Percentiles rank a stretch among this genome's conserved stretches.
Conservation (phyloP, 345 rosid genomes). For the Boechera retrofracta region DNA sequence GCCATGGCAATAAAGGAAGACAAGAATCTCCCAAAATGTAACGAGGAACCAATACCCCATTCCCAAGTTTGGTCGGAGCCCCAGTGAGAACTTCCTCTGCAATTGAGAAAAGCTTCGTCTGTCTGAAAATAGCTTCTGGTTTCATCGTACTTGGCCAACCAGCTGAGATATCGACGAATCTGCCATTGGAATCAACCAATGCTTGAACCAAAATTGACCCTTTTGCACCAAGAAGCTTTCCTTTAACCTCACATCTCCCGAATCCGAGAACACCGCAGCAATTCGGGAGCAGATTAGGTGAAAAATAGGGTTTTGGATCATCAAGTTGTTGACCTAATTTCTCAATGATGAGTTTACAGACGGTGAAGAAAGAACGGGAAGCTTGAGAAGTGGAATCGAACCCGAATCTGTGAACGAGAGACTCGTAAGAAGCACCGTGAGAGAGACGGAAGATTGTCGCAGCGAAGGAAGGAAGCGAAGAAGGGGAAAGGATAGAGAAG, state of each 20-base stretch:
- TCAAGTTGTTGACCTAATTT: slow-evolving; percentile 49
- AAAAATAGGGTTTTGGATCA: slow-evolving; percentile 60
- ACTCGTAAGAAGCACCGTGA: slow-evolving; percentile 65
- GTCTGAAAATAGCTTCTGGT: slow-evolving; percentile 54
- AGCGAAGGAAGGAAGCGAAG: slow-evolving; percentile 56
- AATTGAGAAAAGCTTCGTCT: slow-evolving; percentile 53
- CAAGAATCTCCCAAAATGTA: slow-evolving; percentile 69
- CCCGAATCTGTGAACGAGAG: slow-evolving; percentile 53
- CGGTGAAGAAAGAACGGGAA: slow-evolving; percentile 66
- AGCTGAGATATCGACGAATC: slow-evolving; percentile 76
- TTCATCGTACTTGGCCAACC: slow-evolving; percentile 75
- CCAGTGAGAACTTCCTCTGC: slow-evolving; percentile 51
- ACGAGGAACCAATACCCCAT: slow-evolving; percentile 59
- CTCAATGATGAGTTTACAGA: slow-evolving; percentile 61
- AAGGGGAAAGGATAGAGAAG: slow-evolving; percentile 51
- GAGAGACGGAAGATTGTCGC: slow-evolving; percentile 78
- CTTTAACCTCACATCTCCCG: slow-evolving; percentile 58
- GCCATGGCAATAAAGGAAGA: slow-evolving; percentile 79
- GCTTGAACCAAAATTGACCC: slow-evolving; percentile 76
- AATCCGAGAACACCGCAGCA: slow-evolving; percentile 80
- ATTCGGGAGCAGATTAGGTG: slow-evolving; percentile 63
- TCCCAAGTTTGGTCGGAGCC: slow-evolving; percentile 46
- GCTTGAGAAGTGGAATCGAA: slow-evolving; percentile 56
- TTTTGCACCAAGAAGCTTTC: slow-evolving; percentile 53
- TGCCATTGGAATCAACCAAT: slow-evolving; percentile 69